A percentile compares a stretch with the other conserved stretches of the same genome.
Evolutionary conservation across 441 rosid species (phyloP).

Genomic region (Pelargonium cotyledonis): DNA sequence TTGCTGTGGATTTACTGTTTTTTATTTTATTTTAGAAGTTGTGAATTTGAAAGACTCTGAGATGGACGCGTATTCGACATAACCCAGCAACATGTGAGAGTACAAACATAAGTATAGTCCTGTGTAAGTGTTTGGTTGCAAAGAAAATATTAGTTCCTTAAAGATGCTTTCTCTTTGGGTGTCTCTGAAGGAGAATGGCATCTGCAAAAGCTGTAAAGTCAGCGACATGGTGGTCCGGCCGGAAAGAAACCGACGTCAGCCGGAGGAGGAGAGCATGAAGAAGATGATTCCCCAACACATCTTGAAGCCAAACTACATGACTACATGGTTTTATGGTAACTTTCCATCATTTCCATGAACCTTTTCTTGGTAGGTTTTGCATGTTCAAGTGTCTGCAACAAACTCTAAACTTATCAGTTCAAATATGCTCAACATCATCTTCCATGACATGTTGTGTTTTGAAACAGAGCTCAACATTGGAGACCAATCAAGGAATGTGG

Average conservation of each 20-base stretch:
- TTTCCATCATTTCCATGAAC: not conserved
- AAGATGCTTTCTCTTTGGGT: conserved; percentile 32
- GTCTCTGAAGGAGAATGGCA: conserved; percentile 35
- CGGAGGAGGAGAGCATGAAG: conserved; percentile 12
- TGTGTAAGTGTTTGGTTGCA: too few species aligned
- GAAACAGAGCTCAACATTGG: conserved; percentile 31
- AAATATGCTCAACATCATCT: too few species aligned
- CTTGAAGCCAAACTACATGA: conserved; percentile 22
- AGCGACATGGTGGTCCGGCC: conserved; percentile 20
- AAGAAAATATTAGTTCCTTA: not conserved
- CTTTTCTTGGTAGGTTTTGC: not conserved
- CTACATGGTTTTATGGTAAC: conserved; percentile 31
- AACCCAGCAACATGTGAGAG: too few species aligned
- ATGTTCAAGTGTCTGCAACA: not conserved
- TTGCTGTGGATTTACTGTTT: too few species aligned
- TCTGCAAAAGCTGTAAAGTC: conserved; percentile 28
- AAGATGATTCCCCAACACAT: conserved; percentile 19
- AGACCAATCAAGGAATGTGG: conserved; percentile 44
- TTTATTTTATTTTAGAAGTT: too few species aligned
- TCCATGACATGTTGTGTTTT: not conserved
- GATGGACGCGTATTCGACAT: too few species aligned
- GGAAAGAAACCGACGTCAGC: conserved; percentile 10
- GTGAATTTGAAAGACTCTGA: too few species aligned
- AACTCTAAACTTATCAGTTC: not conserved
- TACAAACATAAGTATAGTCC: too few species aligned